Evolutionary conservation across 2,329 filamentous ascomycete species (phyloP), one percentile per base, ranked within the genome.

Genomic region (Fusarium tuaranense): DNA sequence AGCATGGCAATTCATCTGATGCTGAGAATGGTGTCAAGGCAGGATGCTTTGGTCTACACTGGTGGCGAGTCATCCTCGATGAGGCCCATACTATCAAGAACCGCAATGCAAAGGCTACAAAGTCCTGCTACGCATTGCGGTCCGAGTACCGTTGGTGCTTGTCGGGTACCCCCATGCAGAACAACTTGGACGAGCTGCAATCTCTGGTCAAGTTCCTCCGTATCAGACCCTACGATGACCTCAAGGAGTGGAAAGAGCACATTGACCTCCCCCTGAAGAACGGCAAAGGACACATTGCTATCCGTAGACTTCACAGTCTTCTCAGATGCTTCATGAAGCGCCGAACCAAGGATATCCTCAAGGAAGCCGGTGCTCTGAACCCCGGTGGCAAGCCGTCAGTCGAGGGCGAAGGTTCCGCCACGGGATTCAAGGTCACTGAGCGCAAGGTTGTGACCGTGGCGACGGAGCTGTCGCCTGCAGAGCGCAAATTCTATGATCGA

Each of bases 1-100:
- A 99, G 80, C 93, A 97, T 80, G 92, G 91, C 12, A 89, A 91
- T 69, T 92, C 92, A 13, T 91, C 90, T 46, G 90, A 90, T 57
- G 87, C 86, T 4, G 87, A 87, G 9, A 87, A 91, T 63, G 89
- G 89, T 12, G 83, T 91, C 44, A 93, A 95, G 79, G 90, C 92
- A 62, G 96, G 95, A 13, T 96, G 95, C 78, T 98, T 98, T 80
- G 95, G 94, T 13, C 87, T 98, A 7, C 92, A 96, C 79, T 99
- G 97, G 97, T 98, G 97, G 85, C 93, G 97, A 62, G 90, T 98
- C 71, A 96, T 99, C 74, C 88, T 99, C 3, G 97, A 99, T 74
- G 97, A 99, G 85, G 97, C 97, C 1, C 97, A 99, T 82, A 97
- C 94, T 2, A 98, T 99, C 88, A 99, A 99, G 86, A 99, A 99